phyloP scores from a whole-genome alignment of 2,329 filamentous ascomycete genomes.

The Colletotrichum sp. region DNA sequence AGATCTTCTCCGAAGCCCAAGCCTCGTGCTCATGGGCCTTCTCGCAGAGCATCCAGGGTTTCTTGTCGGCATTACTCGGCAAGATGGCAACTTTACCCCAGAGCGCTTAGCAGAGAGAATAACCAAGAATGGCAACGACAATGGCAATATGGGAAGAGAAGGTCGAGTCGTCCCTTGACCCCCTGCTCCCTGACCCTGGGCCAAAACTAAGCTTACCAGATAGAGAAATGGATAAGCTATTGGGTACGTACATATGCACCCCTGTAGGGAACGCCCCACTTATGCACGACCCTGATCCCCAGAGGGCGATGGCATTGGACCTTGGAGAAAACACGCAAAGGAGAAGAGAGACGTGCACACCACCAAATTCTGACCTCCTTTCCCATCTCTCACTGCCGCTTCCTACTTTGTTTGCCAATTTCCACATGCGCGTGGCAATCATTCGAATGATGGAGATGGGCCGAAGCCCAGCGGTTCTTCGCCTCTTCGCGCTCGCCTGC shows the following conservation, averaged over 20 bases:
- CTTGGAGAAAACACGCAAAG: background rate
- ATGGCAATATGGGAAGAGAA: background rate
- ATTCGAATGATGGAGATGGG: background rate
- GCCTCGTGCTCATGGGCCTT: background rate
- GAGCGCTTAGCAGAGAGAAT: background rate
- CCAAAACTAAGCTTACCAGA: background rate
- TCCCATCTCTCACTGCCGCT: background rate
- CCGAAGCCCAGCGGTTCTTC: background rate
- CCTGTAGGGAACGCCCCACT: background rate
- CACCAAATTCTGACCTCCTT: background rate
- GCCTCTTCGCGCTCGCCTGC: background rate
- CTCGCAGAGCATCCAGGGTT: background rate
- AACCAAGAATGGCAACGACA: background rate
- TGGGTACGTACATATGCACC: background rate
- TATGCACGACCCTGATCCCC: background rate
- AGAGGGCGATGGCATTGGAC: background rate
- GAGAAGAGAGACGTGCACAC: background rate
- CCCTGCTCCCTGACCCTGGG: background rate
- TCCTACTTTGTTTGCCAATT: background rate
- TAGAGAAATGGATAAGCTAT: background rate
- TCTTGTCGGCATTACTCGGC: background rate
- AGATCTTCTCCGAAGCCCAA: background rate
- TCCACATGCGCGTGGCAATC: conserved; percentile 6
- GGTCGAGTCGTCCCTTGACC: background rate
- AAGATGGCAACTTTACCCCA: background rate